Evolutionary conservation across 768 basidiomycete species (phyloP).

Genomic region (Termitomyces heimii): DNA sequence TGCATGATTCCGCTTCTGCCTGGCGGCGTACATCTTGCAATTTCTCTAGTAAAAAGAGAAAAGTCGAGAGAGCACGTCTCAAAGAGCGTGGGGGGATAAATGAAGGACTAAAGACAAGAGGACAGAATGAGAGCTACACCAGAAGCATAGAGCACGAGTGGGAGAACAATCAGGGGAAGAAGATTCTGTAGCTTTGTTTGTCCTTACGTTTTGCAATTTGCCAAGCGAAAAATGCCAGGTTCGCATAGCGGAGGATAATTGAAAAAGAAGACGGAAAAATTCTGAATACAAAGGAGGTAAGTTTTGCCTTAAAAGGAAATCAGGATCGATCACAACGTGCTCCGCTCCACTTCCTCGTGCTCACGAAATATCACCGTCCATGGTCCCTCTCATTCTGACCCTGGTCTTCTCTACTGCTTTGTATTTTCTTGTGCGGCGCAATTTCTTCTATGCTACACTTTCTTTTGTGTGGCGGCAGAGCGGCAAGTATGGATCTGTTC

Average conservation of each 20-base stretch:
- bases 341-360: constrained; percentile 5
- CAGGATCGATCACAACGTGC: constrained; percentile 1
- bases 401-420: background rate
- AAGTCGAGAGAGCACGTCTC: background rate
- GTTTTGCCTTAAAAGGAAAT: background rate
- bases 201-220: constrained; percentile 1
- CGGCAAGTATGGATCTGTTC: background rate
- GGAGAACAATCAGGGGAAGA: background rate
- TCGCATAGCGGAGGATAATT: background rate
- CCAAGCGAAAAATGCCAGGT: background rate
- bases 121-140: background rate
- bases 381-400: background rate
- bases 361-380: background rate
- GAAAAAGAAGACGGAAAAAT: background rate
- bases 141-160: background rate
- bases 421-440: background rate
- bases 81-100: constrained; percentile 15
- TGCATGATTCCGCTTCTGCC: constrained; percentile 3
- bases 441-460: background rate
- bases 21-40: constrained; percentile 9
- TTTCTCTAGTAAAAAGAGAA: background rate
- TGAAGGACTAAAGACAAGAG: background rate
- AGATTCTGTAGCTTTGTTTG: background rate
- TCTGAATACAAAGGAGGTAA: constrained; percentile 1
- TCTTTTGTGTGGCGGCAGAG: background rate